These are phyloP conservation scores for Venturia carpophila DNA, from an alignment of 2,329 filamentous ascomycete species.

Conservation along the genomic window DNA sequence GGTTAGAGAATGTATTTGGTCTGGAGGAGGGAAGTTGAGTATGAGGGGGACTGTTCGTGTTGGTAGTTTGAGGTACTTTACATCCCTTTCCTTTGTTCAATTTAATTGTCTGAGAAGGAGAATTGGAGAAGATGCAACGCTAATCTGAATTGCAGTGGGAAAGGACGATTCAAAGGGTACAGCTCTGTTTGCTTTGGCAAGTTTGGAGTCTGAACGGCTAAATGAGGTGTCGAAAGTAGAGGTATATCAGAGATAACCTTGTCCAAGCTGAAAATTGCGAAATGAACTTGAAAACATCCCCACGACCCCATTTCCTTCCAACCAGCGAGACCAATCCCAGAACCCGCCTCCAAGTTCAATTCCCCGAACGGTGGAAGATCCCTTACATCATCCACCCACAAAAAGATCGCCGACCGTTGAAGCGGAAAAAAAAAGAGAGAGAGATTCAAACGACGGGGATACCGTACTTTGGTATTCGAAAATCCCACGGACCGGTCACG, in stretches of 20 bases:
- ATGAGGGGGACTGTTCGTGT: conserved; percentile 28
- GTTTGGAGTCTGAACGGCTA: conserved; percentile 1
- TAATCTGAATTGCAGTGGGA: neutral
- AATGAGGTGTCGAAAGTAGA: neutral
- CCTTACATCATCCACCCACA: too few relatives aligned
- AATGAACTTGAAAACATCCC: neutral
- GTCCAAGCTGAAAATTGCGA: neutral
- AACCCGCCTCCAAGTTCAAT: too few relatives aligned
- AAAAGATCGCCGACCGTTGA: too few relatives aligned
- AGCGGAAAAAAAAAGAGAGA: too few relatives aligned
- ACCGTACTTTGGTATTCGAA: too few relatives aligned
- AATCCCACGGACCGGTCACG: too few relatives aligned
- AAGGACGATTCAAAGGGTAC: conserved; percentile 3
- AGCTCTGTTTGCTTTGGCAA: neutral
- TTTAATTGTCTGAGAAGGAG: neutral
- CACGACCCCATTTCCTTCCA: too few relatives aligned
- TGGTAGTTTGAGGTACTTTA: conserved; percentile 20
- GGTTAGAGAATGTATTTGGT: conserved; percentile 22
- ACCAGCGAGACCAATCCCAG: too few relatives aligned
- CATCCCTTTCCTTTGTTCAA: neutral
- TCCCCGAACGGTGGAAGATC: too few relatives aligned
- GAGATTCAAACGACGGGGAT: too few relatives aligned
- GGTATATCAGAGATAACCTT: neutral
- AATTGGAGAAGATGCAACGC: neutral
- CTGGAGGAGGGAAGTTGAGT: conserved; percentile 23